These are phyloP conservation scores for Inga oerstediana DNA, from an alignment of 306 rosid genomes.

Conservation along the genomic window DNA sequence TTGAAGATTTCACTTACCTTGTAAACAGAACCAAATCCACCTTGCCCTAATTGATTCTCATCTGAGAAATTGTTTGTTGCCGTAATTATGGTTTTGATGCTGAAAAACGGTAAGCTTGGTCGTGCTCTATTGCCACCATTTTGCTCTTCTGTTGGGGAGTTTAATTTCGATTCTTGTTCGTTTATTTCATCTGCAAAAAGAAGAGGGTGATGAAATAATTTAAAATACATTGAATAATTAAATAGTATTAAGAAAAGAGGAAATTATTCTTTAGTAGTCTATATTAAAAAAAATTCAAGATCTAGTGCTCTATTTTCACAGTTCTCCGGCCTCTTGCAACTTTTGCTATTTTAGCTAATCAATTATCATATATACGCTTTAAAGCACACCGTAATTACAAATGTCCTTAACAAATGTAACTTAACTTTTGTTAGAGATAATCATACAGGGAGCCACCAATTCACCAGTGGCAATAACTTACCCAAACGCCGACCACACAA, in stretches of 20 bases:
- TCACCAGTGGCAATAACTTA: background rate
- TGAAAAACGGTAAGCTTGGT: constrained; percentile 5
- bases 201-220: background rate
- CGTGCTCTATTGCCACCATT: background rate
- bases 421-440: too few relatives aligned
- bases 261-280: background rate
- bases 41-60: constrained; percentile 40
- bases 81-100: background rate
- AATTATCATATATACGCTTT: too few relatives aligned
- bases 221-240: background rate
- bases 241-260: background rate
- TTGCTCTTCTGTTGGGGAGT: background rate
- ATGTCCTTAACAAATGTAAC: background rate
- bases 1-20: constrained; percentile 25
- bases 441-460: too few relatives aligned
- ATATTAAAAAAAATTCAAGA: too few relatives aligned
- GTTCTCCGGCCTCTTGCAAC: background rate
- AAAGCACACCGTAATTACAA: too few relatives aligned
- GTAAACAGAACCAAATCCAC: constrained; percentile 48
- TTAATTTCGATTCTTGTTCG: background rate
- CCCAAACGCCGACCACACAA: background rate
- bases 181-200: background rate
- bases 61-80: constrained; percentile 35
- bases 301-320: background rate
- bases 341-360: background rate